These are phyloP conservation scores for Plasmodium inui DNA, from an alignment of 169 alveolate species.

Conservation along the genomic window DNA sequence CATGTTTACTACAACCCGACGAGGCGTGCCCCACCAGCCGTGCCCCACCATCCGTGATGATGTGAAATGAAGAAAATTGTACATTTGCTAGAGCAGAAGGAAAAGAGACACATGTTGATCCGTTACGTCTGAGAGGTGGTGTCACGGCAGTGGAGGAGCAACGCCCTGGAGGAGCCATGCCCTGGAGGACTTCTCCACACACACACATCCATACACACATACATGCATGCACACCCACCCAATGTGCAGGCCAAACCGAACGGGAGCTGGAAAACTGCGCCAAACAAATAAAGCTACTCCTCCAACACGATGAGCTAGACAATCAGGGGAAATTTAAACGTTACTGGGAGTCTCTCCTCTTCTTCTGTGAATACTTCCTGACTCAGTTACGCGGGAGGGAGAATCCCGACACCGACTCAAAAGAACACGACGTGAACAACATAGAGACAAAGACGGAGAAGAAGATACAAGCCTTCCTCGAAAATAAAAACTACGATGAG, in stretches of 20 bases:
- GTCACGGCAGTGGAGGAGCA: not conserved
- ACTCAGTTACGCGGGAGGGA: not conserved
- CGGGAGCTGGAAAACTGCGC: constrained; percentile 38
- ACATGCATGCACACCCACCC: not conserved
- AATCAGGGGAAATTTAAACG: constrained; percentile 11
- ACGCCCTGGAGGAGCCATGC: no score
- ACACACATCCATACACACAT: not conserved
- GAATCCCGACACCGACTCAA: not conserved
- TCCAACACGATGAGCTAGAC: constrained; percentile 8
- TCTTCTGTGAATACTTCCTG: constrained; percentile 22
- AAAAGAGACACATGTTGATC: constrained; percentile 12
- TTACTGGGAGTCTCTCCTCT: constrained; percentile 37
- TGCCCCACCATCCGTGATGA: constrained; percentile 3
- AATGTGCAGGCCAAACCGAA: constrained; percentile 19
- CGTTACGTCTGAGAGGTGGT: constrained; percentile 1
- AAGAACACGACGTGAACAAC: constrained; percentile 68
- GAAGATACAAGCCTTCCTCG: constrained; percentile 77
- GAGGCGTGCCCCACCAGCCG: not conserved
- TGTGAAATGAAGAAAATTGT: constrained; percentile 1
- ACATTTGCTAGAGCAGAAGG: constrained; percentile 59
- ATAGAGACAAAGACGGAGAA: constrained; percentile 69
- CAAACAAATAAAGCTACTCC: constrained; percentile 18
- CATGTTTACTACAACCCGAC: no score
- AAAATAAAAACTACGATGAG: constrained; percentile 72
- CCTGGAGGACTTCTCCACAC: not conserved